phyloP scores from a whole-genome alignment of 1,139 yeast genomes.

The Kluyveromyces marxianus region DNA sequence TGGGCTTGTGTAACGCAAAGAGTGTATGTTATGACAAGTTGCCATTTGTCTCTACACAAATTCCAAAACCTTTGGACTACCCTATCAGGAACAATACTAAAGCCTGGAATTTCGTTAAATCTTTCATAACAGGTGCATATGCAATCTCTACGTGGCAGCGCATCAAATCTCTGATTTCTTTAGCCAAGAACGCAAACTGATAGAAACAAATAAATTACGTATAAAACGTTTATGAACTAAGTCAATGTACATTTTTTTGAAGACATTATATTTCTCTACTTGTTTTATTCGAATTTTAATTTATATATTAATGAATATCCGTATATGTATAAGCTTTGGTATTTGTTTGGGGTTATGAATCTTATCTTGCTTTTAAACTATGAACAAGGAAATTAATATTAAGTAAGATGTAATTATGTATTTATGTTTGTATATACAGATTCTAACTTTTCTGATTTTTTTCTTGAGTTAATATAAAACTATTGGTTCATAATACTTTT shows the following conservation, averaged over 20 bases:
- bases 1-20: slow-evolving; percentile 81
- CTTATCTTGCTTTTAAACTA: neutral
- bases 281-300: neutral
- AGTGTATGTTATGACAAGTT: slow-evolving; percentile 79
- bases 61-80: slow-evolving; percentile 84
- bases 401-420: too few species aligned
- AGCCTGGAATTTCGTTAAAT: slow-evolving; percentile 83
- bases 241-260: neutral
- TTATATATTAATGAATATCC: neutral
- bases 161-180: slow-evolving; percentile 43
- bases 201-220: neutral
- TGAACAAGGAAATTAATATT: neutral
- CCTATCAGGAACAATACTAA: slow-evolving; percentile 74
- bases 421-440: too few species aligned
- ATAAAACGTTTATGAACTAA: neutral
- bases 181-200: slow-evolving; percentile 36
- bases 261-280: too few species aligned
- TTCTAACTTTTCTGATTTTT: too few species aligned
- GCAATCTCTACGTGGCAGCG: slow-evolving; percentile 65
- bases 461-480: neutral
- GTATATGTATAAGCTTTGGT: neutral
- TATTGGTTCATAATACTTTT: slow-evolving; percentile 32
- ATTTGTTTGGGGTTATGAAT: neutral
- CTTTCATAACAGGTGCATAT: slow-evolving; percentile 83
- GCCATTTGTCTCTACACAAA: slow-evolving; percentile 68